These are phyloP conservation scores for Crepidotus variabilis DNA, from an alignment of 768 basidiomycete genomes.

Conservation along the genomic window DNA sequence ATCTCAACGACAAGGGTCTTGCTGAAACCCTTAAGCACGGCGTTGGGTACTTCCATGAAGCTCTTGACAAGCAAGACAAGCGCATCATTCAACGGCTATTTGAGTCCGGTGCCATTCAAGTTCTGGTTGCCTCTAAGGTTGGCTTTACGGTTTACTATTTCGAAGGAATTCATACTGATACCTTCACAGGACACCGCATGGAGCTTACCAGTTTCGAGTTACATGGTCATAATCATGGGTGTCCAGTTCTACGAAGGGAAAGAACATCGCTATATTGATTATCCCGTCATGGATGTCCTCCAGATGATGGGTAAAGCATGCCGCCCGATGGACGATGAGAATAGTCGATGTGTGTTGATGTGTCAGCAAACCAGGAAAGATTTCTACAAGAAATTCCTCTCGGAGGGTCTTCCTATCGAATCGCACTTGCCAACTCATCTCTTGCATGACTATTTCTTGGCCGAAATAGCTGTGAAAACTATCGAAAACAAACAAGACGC, in stretches of 20 bases:
- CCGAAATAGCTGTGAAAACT: constrained; percentile 97
- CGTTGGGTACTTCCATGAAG: constrained; percentile 95
- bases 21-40: constrained; percentile 84
- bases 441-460: constrained; percentile 95
- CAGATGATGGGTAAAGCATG: constrained; percentile 99
- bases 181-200: constrained; percentile 84
- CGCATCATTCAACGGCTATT: constrained; percentile 90
- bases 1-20: constrained; percentile 70
- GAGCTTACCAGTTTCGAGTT: constrained; percentile 89
- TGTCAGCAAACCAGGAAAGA: constrained; percentile 97
- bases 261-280: constrained; percentile 97
- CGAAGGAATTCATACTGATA: background rate
- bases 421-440: constrained; percentile 88
- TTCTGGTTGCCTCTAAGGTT: constrained; percentile 91
- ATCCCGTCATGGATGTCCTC: constrained; percentile 96
- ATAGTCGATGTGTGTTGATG: constrained; percentile 94
- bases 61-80: constrained; percentile 88
- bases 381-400: constrained; percentile 98
- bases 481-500: constrained; percentile 99
- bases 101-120: constrained; percentile 91
- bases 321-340: constrained; percentile 82
- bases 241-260: constrained; percentile 95
- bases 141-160: constrained; percentile 11
- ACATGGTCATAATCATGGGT: constrained; percentile 99
- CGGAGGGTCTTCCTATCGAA: constrained; percentile 96